Base-by-base conservation (phyloP, 306 rosid genomes). In the Glycine soja region DNA sequence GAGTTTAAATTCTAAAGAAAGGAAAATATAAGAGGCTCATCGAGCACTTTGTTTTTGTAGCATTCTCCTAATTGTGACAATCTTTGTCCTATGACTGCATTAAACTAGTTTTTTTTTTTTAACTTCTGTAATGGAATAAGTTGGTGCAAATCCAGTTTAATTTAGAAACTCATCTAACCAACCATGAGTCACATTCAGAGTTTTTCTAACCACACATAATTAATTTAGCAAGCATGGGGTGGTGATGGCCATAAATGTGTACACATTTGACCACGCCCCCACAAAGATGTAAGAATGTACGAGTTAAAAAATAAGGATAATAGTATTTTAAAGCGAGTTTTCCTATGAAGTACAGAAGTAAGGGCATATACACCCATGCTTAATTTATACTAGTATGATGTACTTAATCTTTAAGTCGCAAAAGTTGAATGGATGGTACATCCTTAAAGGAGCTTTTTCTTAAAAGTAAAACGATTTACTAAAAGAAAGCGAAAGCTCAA, bases 231-330 rank as follows among this genome's bases (percentile, higher is more conserved):
- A 46, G 66, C 74, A 78, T 53, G 83, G 83, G 66, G 51, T 73
- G 66, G 80, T 65, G 77, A 56, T 59, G 73, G 42, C 42, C 81
- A 66, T 57, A 79, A 83, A 83, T 78, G 76, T 54, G 61, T 30
- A 36, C 81, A 72, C 13, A 47, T 45, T 73, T 79, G 52, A 78
- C 53, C 43, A 14, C 63, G 56, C 47, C 57, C 70, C 76, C 73
- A 58, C 85, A 13, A 48, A 50, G 15, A 69, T 56, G 62, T 34
- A 11, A 40, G 36, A 70, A 59, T 19, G 79, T 12, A 8, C 42
- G 5, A 0, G 19, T 40, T 2, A 48, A 4, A 50, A 59, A 70
- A 48, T 50, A 48, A 30, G n/a, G 56, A 69, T 10, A 70, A 0
- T 18, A 70, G 5, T 70, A 70, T 70, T 70, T 70, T 70, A 48